Base-by-base conservation (phyloP, 2,329 filamentous ascomycete genomes). In the Aphanoascus verrucosus region DNA sequence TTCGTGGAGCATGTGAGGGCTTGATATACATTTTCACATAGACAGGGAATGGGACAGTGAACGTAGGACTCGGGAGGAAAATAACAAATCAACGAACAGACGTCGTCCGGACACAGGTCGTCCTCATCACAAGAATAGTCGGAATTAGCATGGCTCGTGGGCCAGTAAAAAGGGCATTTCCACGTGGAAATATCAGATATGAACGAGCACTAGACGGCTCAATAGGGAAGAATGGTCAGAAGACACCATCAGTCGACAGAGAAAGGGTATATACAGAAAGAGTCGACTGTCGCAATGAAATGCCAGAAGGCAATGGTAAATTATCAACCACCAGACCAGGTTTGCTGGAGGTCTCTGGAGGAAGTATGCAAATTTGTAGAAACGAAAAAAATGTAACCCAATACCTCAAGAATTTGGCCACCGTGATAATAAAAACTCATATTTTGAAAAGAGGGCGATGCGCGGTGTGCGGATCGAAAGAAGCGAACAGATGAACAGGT, bases 221-320 rank as follows among this genome's bases (percentile, higher is more conserved):
- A 32, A 17, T 11, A 5, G 15, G 9, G 14, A 4, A 52, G 35
- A 19, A 40, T 45, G 4, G 20, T 52, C 32, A 46, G 31, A 12
- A 47, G 23, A 32, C 15, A n/a, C n/a, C n/a, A 40, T 46, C 31
- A 46, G 50, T 41, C 40, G 41, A 42, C 34, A 41, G 31, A 41
- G 31, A 31, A 52, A 46, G 42, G 50, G 50, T 45, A 52, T 46
- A 46, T 52, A 46, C 50, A 52, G 8, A 40, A 45, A 19, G n/a
- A 41, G 48, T 40, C 46, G 35, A 46, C 41, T 14, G 49, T 43
- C 14, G 38, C 31, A 50, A 41, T 20, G 23, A 44, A 50, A 37
- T 28, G 38, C 49, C 49, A 37, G 17, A 42, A 35, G 17, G 48
- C 8, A 14, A 6, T 15, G 34, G 9, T 17, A n/a, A 15, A 28